Percentiles rank a stretch among this genome's conserved stretches.
Evolutionary conservation across 306 rosid species (phyloP).

Genomic region (Sophora flavescens): DNA sequence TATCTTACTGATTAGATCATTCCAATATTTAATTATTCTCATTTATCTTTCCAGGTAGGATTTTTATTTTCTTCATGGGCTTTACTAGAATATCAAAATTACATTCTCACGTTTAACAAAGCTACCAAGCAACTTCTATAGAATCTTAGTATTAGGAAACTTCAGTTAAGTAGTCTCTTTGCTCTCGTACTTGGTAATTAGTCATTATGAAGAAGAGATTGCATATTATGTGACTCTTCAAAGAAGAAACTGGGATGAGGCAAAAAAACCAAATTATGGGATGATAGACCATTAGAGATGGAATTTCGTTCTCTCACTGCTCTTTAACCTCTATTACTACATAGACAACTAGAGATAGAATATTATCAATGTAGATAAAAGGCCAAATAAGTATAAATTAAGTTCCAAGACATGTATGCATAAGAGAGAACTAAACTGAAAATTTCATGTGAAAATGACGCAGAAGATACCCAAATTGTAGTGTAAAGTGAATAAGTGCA

Average conservation of each 20-base stretch:
- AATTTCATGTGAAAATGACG: no score
- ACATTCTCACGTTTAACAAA: conserved; percentile 17
- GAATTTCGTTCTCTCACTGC: no score
- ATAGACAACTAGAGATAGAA: no score
- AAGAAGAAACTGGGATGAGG: conserved; percentile 9
- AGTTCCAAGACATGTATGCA: no score
- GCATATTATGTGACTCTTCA: conserved; percentile 8
- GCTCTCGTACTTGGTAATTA: conserved; percentile 18
- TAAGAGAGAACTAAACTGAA: no score
- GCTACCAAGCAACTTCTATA: conserved; percentile 4
- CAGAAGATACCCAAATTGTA: no score
- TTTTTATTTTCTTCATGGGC: conserved; percentile 20
- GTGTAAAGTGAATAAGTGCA: no score
- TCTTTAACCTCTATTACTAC: no score
- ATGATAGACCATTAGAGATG: no score
- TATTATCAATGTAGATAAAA: no score
- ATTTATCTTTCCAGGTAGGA: conserved; percentile 19
- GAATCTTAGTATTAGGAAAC: conserved; percentile 25
- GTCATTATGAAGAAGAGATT: conserved; percentile 18
- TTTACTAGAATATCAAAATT: conserved; percentile 13
- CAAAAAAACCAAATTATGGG: no score
- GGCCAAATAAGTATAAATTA: no score
- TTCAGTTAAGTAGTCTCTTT: conserved; percentile 24
- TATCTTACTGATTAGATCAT: background rate
- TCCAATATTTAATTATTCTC: conserved; percentile 29